Conservation (phyloP, 345 rosid species). For the Pugionium cornutum region DNA sequence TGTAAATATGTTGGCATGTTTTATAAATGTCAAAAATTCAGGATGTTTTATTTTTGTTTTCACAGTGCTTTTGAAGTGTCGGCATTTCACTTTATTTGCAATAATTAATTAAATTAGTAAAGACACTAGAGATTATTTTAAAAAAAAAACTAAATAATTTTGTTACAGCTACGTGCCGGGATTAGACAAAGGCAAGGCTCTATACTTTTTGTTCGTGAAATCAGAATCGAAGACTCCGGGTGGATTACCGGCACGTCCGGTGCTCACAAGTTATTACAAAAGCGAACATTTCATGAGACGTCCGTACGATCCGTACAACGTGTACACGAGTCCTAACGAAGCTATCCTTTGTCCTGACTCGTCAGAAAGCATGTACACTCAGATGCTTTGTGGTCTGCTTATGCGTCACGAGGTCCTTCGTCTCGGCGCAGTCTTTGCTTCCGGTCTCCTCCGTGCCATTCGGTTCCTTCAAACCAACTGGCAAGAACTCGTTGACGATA, state of each 20-base stretch:
- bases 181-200: slow-evolving; percentile 80
- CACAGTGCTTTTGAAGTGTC: too few species aligned
- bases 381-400: slow-evolving; percentile 83
- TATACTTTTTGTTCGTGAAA: slow-evolving; percentile 72
- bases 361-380: slow-evolving; percentile 86
- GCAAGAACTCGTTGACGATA: slow-evolving; percentile 56
- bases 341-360: slow-evolving; percentile 84
- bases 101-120: too few species aligned
- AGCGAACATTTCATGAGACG: slow-evolving; percentile 72
- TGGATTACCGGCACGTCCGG: slow-evolving; percentile 86
- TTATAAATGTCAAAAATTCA: too few species aligned
- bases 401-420: slow-evolving; percentile 75
- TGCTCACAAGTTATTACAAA: slow-evolving; percentile 86
- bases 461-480: slow-evolving; percentile 72
- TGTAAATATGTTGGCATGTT: too few species aligned
- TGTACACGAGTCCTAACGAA: slow-evolving; percentile 82
- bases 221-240: slow-evolving; percentile 78
- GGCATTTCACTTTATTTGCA: too few species aligned
- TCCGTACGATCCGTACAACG: slow-evolving; percentile 71
- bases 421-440: slow-evolving; percentile 87
- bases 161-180: slow-evolving; percentile 65
- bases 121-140: too few species aligned
- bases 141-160: not conserved
- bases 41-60: too few species aligned
- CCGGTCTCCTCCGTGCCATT: slow-evolving; percentile 83